These are phyloP conservation scores for Camillea tinctor DNA, from an alignment of 2,329 filamentous ascomycete genomes.

Conservation along the genomic window DNA sequence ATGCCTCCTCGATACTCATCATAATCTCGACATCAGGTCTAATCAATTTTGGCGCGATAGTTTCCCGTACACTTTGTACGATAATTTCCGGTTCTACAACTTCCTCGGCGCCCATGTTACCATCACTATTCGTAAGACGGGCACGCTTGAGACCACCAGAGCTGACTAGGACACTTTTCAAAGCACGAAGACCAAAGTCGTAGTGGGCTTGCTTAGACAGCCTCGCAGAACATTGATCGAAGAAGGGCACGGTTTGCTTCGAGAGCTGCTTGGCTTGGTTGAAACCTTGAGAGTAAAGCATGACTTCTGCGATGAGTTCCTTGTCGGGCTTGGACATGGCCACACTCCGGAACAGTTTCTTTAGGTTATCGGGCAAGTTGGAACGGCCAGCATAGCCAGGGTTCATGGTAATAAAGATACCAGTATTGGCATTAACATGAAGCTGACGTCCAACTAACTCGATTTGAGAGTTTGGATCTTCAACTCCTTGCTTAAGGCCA, in stretches of 20 bases:
- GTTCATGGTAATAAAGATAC: constrained; percentile 99
- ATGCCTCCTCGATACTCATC: constrained; percentile 75
- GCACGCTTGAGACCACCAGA: constrained; percentile 93
- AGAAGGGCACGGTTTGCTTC: constrained; percentile 96
- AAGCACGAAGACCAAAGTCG: constrained; percentile 93
- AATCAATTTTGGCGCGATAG: constrained; percentile 96
- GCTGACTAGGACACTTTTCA: constrained; percentile 98
- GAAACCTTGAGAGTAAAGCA: constrained; percentile 99
- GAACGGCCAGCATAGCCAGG: constrained; percentile 97
- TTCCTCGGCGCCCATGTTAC: constrained; percentile 62
- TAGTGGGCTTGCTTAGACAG: constrained; percentile 98
- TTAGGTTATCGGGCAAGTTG: constrained; percentile 96
- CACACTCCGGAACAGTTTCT: constrained; percentile 98
- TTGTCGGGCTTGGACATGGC: constrained; percentile 99
- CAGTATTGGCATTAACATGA: constrained; percentile 86
- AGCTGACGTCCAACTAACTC: constrained; percentile 91
- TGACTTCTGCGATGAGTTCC: constrained; percentile 98
- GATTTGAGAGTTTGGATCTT: constrained; percentile 84
- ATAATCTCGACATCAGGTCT: constrained; percentile 88
- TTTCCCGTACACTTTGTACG: constrained; percentile 96
- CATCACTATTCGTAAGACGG: constrained; percentile 60
- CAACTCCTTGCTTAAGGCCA: constrained; percentile 79
- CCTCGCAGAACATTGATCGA: constrained; percentile 78
- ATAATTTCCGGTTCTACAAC: constrained; percentile 94
- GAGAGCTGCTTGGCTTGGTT: constrained; percentile 92